phyloP scores from a whole-genome alignment of 2,329 filamentous ascomycete species.

The Trichoderma lentiforme region DNA sequence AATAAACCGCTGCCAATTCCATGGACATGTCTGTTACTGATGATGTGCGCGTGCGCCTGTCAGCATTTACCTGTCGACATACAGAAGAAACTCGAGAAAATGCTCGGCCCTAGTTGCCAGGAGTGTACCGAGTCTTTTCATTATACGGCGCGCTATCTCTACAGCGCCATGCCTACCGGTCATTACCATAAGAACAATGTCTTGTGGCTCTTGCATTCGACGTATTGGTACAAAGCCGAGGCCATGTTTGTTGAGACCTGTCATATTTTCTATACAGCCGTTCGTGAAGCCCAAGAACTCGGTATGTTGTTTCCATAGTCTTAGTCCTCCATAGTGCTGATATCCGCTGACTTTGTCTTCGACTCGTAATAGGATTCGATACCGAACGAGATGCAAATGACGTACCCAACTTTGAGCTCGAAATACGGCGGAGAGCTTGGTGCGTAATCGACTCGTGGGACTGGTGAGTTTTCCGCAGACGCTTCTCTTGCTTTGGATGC shows the following conservation, averaged over 20 bases:
- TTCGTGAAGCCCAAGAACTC: constrained; percentile 31
- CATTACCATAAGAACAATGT: constrained; percentile 30
- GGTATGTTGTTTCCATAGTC: constrained; percentile 20
- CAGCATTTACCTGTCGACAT: constrained; percentile 28
- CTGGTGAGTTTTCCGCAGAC: constrained; percentile 25
- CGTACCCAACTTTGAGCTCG: constrained; percentile 30
- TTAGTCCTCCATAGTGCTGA: too few relatives aligned
- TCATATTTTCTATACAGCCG: constrained; percentile 32
- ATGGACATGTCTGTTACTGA: constrained; percentile 30
- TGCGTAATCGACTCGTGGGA: constrained; percentile 35
- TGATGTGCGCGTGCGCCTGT: constrained; percentile 29
- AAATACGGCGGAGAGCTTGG: constrained; percentile 33
- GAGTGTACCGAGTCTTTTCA: constrained; percentile 27
- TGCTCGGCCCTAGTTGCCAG: constrained; percentile 25
- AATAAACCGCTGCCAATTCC: constrained; percentile 27
- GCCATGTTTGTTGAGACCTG: constrained; percentile 32
- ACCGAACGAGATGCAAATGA: constrained; percentile 22
- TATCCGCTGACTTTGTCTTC: background rate
- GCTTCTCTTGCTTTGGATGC: background rate
- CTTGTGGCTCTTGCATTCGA: constrained; percentile 30
- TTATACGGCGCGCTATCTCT: constrained; percentile 26
- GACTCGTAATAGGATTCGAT: constrained; percentile 23
- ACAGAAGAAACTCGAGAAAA: constrained; percentile 23
- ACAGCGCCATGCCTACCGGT: constrained; percentile 27
- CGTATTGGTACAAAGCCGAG: constrained; percentile 35